phyloP scores from a whole-genome alignment of 805 yeast species.

The Zygoascus ofunaensis region DNA sequence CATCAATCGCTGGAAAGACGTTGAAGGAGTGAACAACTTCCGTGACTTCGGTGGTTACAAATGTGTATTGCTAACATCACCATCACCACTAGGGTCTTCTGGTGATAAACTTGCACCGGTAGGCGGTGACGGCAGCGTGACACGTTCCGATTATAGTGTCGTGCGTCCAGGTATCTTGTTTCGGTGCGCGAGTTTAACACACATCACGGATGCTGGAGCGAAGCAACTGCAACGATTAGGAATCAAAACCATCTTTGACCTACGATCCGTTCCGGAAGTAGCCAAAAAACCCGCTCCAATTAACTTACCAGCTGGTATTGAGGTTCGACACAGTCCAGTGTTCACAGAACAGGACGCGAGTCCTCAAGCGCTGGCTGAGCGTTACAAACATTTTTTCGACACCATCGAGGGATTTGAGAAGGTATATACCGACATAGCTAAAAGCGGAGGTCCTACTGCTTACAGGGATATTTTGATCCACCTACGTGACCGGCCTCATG shows the following conservation, averaged over 20 bases:
- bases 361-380: slow-evolving; percentile 53
- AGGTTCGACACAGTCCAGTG: slow-evolving; percentile 48
- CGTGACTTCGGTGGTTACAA: slow-evolving; percentile 76
- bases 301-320: slow-evolving; percentile 29
- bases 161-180: slow-evolving; percentile 45
- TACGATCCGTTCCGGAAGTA: slow-evolving; percentile 52
- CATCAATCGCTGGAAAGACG: slow-evolving; percentile 48
- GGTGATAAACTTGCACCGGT: not conserved
- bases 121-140: slow-evolving; percentile 4
- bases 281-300: slow-evolving; percentile 6
- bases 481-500: slow-evolving; percentile 46
- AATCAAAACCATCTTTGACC: slow-evolving; percentile 52
- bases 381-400: slow-evolving; percentile 45
- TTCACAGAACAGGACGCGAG: slow-evolving; percentile 46
- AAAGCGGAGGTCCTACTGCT: slow-evolving; percentile 36
- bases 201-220: slow-evolving; percentile 43
- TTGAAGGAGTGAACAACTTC: slow-evolving; percentile 64
- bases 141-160: slow-evolving; percentile 26
- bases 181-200: slow-evolving; percentile 54
- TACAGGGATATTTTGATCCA: slow-evolving; percentile 44
- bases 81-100: no score
- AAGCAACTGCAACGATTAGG: slow-evolving; percentile 33
- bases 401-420: slow-evolving; percentile 55
- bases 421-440: slow-evolving; percentile 53
- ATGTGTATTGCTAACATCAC: no score